phyloP scores from a whole-genome alignment of 495 filamentous ascomycete species.

The Xylona heveae region DNA sequence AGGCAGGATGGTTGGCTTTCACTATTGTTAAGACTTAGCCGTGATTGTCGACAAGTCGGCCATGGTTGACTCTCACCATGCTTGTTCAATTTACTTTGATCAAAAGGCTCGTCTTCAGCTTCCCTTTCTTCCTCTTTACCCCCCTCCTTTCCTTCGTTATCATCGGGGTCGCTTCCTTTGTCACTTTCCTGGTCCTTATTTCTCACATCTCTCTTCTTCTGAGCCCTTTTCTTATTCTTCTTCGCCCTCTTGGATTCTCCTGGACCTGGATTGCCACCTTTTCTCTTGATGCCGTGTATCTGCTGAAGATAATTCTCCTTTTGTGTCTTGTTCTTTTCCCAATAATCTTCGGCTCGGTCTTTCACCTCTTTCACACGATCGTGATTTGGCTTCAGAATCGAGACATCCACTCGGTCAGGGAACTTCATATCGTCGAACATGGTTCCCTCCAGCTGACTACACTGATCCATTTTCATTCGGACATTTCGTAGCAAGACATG shows the following conservation, averaged over 20 bases:
- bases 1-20: slow-evolving; percentile 12
- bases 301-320: slow-evolving; percentile 12
- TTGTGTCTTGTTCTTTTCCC: slow-evolving; percentile 27
- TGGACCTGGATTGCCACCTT: slow-evolving; percentile 16
- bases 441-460: slow-evolving; percentile 43
- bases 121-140: slow-evolving; percentile 11
- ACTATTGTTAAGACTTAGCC: slow-evolving; percentile 11
- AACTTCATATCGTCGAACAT: slow-evolving; percentile 22
- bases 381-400: slow-evolving; percentile 20
- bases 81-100: slow-evolving; percentile 2
- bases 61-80: slow-evolving; percentile 1
- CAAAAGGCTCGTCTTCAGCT: slow-evolving; percentile 13
- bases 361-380: slow-evolving; percentile 37
- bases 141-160: slow-evolving; percentile 6
- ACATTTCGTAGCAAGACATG: slow-evolving; percentile 53
- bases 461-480: slow-evolving; percentile 32
- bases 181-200: slow-evolving; percentile 10
- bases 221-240: slow-evolving; percentile 13
- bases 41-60: not conserved
- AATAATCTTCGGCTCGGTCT: slow-evolving; percentile 38
- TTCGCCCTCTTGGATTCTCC: slow-evolving; percentile 19
- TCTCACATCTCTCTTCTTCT: slow-evolving; percentile 12
- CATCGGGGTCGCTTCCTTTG: slow-evolving; percentile 4
- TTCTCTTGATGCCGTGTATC: slow-evolving; percentile 12
- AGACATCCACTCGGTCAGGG: slow-evolving; percentile 33